Evolutionary conservation across 352 stramenopile genomes (phyloP), one percentile per base, ranked within the genome.

Genomic region (Pythium phragmitis): DNA sequence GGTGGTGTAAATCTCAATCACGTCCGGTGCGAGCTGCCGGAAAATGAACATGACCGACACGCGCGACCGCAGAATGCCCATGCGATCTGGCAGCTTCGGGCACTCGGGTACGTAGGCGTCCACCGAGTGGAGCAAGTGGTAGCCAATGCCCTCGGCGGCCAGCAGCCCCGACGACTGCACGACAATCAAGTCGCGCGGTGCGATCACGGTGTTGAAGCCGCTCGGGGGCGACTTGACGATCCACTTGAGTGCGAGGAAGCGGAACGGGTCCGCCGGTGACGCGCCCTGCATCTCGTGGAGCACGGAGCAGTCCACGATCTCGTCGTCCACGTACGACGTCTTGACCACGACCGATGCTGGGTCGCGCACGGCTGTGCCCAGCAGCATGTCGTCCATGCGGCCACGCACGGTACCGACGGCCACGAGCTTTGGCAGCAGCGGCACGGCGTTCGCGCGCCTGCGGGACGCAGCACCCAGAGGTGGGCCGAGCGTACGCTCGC

Each of bases 1-100:
- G 16, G 65, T 77, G 58, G 85, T 74, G 61, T 74, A 86, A 5
- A 85, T 72, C 47, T 85, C 74, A 16, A 85, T 75, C 14, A 67
- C 42, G 37, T 65, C 59, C 8, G 60, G 34, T n/a, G 73, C 52
- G 45, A 58, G 56, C 30, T 69, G 60, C 46, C 67, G 55, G 19
- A 85, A 68, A 17, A 88, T 59, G 26, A 73, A 77, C 53, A 72
- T 80, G 21, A 65, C 73, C 7, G 79, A 85, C 41, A 86, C 65
- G 46, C 67, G 59, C 5, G 63, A 74, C 36, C 80, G 63, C 39
- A 85, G 54, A 12, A 87, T 70, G 6, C 65, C 67, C 2, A 73
- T 66, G 30, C 39, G 41, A 70, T 63, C 46, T 39, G 67, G 36
- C 16, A 79, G 66, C 36, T 68, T 60, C 23, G 62, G 67, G 58